Evolutionary conservation across 176 grass and related monocot genomes (phyloP), one percentile per base, ranked within the genome.

Genomic region (Melocanna baccifera): DNA sequence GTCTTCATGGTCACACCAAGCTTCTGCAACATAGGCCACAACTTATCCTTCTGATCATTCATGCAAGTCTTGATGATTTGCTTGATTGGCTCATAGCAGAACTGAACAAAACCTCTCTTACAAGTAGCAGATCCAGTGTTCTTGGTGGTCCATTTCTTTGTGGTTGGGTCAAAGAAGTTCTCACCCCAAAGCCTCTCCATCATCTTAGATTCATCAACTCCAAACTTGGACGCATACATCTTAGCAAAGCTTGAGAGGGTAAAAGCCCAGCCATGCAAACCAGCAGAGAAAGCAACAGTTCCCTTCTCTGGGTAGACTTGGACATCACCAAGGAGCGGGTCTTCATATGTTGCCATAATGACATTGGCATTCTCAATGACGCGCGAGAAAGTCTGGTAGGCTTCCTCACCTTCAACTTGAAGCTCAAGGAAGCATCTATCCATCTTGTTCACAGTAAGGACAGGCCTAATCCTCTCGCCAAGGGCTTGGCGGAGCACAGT

Each of bases 181-280:
- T 96, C 94, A 87, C 91, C 94, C 89, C 94, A 96, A 0, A 96
- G 91, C 77, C 91, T 92, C 91, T 93, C 94, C 94, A 93, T 97
- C 91, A 93, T 97, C 73, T 97, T 97, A 2, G 46, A 10, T 71
- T 93, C 94, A 81, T 91, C 94, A 72, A 97, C 94, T 29, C 91
- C 94, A 64, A 97, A 97, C 63, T 97, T 97, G 6, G 94, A 84
- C 8, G 94, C 94, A 81, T 93, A 97, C 94, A 97, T 93, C 77
- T 93, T 93, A 0, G 94, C 91, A 78, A 97, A 97, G 78, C 74
- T 93, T 8, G 94, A 82, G 4, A 97, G 77, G 62, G 94, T 93
- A 34, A 91, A 97, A 37, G 90, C 94, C 94, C 94, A 97, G 12
- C 89, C 94, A 0, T 92, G 90, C 61, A 97, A 69, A 82, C 91